These are phyloP conservation scores for Metschnikowia anglica DNA, from an alignment of 805 yeast species.

Conservation along the genomic window DNA sequence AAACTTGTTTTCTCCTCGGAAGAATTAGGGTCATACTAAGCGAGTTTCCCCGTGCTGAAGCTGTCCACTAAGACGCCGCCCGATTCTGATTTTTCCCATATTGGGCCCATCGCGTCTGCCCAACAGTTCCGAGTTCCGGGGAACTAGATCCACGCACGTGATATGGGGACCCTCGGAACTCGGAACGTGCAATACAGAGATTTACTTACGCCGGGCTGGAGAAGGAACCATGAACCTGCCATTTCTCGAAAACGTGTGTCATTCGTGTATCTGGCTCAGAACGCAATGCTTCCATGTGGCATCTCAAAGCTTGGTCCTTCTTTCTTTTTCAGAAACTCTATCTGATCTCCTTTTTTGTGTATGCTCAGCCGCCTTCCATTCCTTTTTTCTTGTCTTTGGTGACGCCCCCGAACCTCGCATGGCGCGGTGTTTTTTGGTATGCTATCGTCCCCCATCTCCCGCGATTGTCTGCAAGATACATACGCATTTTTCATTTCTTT, in stretches of 20 bases:
- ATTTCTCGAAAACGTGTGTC: too few relatives aligned
- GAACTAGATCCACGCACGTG: conserved; percentile 1
- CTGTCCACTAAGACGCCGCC: too few relatives aligned
- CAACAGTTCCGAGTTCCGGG: conserved; percentile 1
- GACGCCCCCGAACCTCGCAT: background rate
- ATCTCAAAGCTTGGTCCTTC: too few relatives aligned
- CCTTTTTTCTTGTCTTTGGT: background rate
- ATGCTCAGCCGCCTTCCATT: conserved; percentile 2
- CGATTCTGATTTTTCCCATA: background rate
- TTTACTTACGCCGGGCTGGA: too few relatives aligned
- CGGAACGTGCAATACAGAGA: background rate
- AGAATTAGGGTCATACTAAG: too few relatives aligned
- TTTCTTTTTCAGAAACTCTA: background rate
- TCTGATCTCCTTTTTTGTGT: background rate
- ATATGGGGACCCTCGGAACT: background rate
- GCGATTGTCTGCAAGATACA: background rate
- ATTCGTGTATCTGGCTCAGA: too few relatives aligned
- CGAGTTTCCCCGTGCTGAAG: too few relatives aligned
- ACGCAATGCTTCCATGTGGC: background rate
- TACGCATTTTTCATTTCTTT: background rate
- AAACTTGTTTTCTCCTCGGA: too few relatives aligned
- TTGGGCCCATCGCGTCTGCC: background rate
- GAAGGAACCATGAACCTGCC: too few relatives aligned
- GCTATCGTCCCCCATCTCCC: conserved; percentile 2
- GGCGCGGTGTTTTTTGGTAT: background rate